phyloP scores from a whole-genome alignment of 306 rosid genomes.

The Acacia acuminata region DNA sequence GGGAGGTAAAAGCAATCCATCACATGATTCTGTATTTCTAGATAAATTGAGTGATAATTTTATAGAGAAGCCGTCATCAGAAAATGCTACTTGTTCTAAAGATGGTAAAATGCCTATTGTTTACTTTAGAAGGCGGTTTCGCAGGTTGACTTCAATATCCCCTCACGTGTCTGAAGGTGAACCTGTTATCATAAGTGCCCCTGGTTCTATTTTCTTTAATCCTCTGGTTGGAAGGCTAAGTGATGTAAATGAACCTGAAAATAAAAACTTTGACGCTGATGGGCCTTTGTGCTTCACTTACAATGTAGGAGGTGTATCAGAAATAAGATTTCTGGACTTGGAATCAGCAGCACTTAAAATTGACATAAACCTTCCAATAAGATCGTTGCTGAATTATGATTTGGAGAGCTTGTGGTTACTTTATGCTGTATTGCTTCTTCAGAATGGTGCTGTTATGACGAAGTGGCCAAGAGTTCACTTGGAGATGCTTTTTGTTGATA shows the following conservation, averaged over 20 bases:
- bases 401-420: constrained; percentile 51
- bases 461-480: constrained; percentile 77
- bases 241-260: constrained; percentile 37
- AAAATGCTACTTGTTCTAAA: constrained; percentile 37
- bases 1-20: constrained; percentile 39
- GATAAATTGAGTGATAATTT: constrained; percentile 48
- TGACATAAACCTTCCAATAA: constrained; percentile 47
- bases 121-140: constrained; percentile 74
- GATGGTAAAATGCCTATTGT: constrained; percentile 74
- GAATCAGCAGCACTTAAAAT: constrained; percentile 52
- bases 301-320: constrained; percentile 50
- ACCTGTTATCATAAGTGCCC: constrained; percentile 30
- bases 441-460: constrained; percentile 56
- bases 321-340: constrained; percentile 39
- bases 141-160: constrained; percentile 43
- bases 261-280: constrained; percentile 34
- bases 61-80: constrained; percentile 48
- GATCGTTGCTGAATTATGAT: constrained; percentile 40
- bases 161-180: constrained; percentile 32
- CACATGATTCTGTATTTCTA: constrained; percentile 38
- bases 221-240: constrained; percentile 27
- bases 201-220: constrained; percentile 37
- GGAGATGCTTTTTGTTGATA: constrained; percentile 93
- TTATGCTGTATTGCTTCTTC: constrained; percentile 50
- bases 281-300: constrained; percentile 60